Evolutionary conservation across 73 alveolate genomes (phyloP), one percentile per base, ranked within the genome.

Genomic region (Urostyla sp.): DNA sequence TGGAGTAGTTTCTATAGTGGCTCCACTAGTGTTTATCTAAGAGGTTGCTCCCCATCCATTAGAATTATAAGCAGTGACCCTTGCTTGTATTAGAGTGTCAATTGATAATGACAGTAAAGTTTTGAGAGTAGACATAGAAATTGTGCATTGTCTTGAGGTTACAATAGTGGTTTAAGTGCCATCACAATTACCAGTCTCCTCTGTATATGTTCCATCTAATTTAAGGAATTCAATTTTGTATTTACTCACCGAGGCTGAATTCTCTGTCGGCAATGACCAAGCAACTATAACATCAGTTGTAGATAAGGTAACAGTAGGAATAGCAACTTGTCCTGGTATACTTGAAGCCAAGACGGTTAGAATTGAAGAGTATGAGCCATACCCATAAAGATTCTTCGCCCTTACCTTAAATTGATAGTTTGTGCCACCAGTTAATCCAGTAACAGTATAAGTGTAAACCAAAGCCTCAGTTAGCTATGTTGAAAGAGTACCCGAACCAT

Each of bases 21-120:
- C 91, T 24, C 59, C 80, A 4, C 63, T 59, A 0, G 85, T 81
- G 51, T 81, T 81, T 0, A 54, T 37, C 44, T 66, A 78, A 36
- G 91, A 81, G 72, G 18, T 52, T 7, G 32, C 80, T 37, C 85
- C 79, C 84, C 85, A 67, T 28, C 91, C 91, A 16, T 43, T 36
- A 1, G 10, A 24, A 37, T 81, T 81, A 20, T 67, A 46, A 5
- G 91, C 91, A 37, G 75, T 30, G 34, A 67, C 48, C 30, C 53
- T 67, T 4, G 55, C 91, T 69, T 44, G 7, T n/a, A 73, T 73
- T 16, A 73, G 31, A 21, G 23, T 8, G 53, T 73, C 85, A 15
- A 1, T 5, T 3, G 67, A 10, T n/a, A 31, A 61, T n/a, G 18
- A 36, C 2, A 74, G 50, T 10, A 51, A 28, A 2, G 75, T 73